phyloP scores from a whole-genome alignment of 306 rosid species.

The Vachellia collinsii region DNA sequence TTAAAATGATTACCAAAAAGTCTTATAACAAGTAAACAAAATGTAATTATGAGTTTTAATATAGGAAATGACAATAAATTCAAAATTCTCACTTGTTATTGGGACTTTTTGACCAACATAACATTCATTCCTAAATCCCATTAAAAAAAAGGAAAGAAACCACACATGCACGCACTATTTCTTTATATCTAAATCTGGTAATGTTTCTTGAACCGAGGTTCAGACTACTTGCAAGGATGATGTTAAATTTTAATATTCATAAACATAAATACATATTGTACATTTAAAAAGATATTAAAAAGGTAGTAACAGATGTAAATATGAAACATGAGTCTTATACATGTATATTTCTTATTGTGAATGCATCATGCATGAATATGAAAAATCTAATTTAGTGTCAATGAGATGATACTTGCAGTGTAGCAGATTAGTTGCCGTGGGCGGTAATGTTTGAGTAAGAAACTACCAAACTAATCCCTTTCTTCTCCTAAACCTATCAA shows the following conservation, averaged over 20 bases:
- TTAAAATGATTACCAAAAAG: too few relatives aligned
- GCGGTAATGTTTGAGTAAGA: slow-evolving; percentile 40
- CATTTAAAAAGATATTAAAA: neutral
- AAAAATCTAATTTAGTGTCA: slow-evolving; percentile 17
- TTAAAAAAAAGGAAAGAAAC: too few relatives aligned
- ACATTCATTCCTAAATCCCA: too few relatives aligned
- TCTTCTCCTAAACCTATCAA: slow-evolving; percentile 85
- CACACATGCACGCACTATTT: neutral
- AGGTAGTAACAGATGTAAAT: neutral
- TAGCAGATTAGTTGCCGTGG: slow-evolving; percentile 52
- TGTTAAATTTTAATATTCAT: too few relatives aligned
- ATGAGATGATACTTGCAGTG: slow-evolving; percentile 39
- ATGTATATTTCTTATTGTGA: neutral
- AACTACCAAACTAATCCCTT: slow-evolving; percentile 84
- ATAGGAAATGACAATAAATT: too few relatives aligned
- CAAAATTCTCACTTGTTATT: too few relatives aligned
- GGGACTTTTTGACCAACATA: too few relatives aligned
- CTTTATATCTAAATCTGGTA: neutral
- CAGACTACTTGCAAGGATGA: too few relatives aligned
- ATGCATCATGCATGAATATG: neutral
- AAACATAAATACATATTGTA: neutral
- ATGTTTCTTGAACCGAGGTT: neutral
- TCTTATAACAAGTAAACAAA: too few relatives aligned
- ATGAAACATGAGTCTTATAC: neutral
- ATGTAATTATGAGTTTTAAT: too few relatives aligned